Base-by-base conservation (phyloP, 2,329 filamentous ascomycete species). In the Chrysoporthe austroafricana region DNA sequence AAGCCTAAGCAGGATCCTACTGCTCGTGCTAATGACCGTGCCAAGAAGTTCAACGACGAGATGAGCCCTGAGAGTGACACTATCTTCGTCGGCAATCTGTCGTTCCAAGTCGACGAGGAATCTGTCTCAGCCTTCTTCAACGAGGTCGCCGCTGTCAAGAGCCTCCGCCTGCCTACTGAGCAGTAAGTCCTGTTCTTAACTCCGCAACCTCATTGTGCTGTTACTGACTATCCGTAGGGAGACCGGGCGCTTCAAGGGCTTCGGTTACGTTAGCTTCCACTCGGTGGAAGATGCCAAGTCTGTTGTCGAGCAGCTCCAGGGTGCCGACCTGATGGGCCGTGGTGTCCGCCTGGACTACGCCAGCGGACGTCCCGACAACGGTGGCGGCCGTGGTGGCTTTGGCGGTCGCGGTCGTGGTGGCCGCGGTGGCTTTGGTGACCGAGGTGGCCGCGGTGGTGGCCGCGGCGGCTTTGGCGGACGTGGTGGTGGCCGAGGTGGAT, bases 71-170 rank as follows among this genome's bases (percentile, higher is more conserved):
- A 92, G 78, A 92, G 89, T 77, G 91, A 94, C 73, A 97, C 94
- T 54, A 86, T 97, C 69, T 97, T 96, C 81, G 89, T 97, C 72
- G 94, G 94, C 75, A 97, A 97, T 85, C 83, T 97, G 73, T 90
- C 92, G 62, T 97, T 96, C 82, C 89, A 92, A 72, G 89, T 90
- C 75, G 89, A 91, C 75, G 91, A 96, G 83, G 91, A 94, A 66
- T 81, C 84, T 72, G 85, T 97, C 73, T 85, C 85, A 70, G 87
- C 90, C 73, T 89, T 91, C 78, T 97, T 97, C 84, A 83, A 83
- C 74, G 86, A 91, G 73, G 86, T 90, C 74, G 88, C 88, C 72
- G 85, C 84, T 77, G 88, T 96, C 77, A 87, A 90, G 76, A 91
- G 91, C 77, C 88, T 97, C 75, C 91, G 94, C 76, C 90, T 97